Conservation (phyloP, 106 monocot species). For the Agapanthus africanus region DNA sequence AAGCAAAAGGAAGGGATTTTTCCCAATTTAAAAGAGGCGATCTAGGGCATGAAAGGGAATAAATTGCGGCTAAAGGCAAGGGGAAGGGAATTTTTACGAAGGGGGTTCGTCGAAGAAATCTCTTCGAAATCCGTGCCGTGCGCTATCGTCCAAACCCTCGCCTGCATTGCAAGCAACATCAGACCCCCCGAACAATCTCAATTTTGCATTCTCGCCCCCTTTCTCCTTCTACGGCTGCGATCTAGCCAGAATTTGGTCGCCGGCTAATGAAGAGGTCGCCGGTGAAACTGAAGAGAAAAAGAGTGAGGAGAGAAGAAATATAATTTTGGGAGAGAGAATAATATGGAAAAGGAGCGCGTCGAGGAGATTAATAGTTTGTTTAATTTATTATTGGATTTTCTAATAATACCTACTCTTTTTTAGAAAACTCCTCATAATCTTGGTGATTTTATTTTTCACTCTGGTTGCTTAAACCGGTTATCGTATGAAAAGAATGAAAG, state of each 20-base stretch:
- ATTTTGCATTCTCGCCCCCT: slow-evolving; percentile 9
- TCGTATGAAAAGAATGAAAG: too few species aligned
- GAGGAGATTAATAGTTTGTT: too few species aligned
- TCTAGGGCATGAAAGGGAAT: background rate
- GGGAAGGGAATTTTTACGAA: background rate
- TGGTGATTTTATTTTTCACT: too few species aligned
- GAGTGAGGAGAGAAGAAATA: background rate
- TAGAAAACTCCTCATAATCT: too few species aligned
- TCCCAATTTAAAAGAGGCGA: background rate
- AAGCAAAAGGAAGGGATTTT: background rate
- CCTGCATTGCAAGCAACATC: slow-evolving; percentile 22
- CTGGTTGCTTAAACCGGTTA: too few species aligned
- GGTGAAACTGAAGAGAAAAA: background rate
- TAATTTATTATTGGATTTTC: too few species aligned
- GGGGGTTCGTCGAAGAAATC: slow-evolving; percentile 3
- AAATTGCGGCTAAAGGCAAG: slow-evolving; percentile 15
- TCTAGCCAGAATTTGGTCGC: background rate
- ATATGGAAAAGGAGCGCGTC: slow-evolving; percentile 7
- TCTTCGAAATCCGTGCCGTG: slow-evolving; percentile 22
- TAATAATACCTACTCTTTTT: too few species aligned
- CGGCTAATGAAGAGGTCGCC: slow-evolving; percentile 3
- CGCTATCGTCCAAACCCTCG: slow-evolving; percentile 12
- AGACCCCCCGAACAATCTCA: background rate
- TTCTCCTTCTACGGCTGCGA: background rate
- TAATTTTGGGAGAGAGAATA: background rate